phyloP scores from a whole-genome alignment of 768 basidiomycete genomes.

The Tulasnella sp. region DNA sequence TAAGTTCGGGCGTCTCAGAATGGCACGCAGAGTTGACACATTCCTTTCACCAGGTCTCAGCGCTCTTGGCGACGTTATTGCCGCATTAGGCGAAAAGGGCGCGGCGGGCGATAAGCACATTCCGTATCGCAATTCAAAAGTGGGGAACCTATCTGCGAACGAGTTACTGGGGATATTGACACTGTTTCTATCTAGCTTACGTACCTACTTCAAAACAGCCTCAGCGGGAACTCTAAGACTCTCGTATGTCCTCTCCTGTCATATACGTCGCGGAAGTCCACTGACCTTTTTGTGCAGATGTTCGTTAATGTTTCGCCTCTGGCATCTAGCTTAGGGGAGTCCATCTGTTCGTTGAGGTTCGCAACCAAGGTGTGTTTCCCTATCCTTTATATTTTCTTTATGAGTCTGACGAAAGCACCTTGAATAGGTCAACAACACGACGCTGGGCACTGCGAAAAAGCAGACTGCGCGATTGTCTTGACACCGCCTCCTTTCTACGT shows the following conservation, averaged over 20 bases:
- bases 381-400: not conserved
- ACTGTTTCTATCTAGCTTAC: constrained; percentile 56
- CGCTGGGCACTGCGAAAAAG: constrained; percentile 72
- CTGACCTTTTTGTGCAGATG: constrained; percentile 53
- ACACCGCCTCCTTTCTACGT: not conserved
- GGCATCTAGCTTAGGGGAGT: constrained; percentile 78
- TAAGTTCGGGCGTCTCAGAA: not conserved
- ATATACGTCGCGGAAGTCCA: not conserved
- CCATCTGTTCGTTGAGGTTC: constrained; percentile 82
- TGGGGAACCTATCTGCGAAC: constrained; percentile 34
- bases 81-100: constrained; percentile 61
- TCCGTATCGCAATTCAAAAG: constrained; percentile 91
- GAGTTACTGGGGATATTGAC: not conserved
- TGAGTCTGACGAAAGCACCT: not conserved
- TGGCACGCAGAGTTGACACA: not conserved
- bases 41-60: constrained; percentile 47
- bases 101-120: constrained; percentile 74
- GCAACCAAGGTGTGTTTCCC: constrained; percentile 71
- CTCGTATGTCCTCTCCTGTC: constrained; percentile 45
- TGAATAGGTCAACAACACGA: constrained; percentile 84
- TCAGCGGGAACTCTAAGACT: constrained; percentile 88
- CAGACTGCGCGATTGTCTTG: constrained; percentile 16
- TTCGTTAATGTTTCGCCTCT: constrained; percentile 88
- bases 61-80: constrained; percentile 89
- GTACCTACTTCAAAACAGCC: constrained; percentile 84